Base-by-base conservation (phyloP, 306 rosid species). In the Ormosia emarginata region DNA sequence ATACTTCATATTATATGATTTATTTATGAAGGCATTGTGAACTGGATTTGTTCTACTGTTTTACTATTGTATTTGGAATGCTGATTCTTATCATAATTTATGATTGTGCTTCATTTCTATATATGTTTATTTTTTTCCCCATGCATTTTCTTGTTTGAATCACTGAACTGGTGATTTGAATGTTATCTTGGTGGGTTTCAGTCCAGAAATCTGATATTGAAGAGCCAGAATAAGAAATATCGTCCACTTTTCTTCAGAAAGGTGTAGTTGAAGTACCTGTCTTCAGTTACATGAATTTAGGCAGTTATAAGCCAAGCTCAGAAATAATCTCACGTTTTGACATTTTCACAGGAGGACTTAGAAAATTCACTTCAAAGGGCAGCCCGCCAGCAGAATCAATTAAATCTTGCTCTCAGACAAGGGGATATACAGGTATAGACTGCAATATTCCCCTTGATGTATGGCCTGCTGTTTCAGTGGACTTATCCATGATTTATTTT, bases 241-340 rank as follows among this genome's bases (percentile, higher is more conserved):
- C 98, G 98, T 79, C 98, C 97, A 49, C 89, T 89, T 30, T 95
- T 95, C 90, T 95, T 95, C 87, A 88, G 95, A 86, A 93, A 91
- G 99, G 99, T 93, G 43, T 32, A 36, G 85, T 87, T 74, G 18
- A 75, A 75, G 67, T 15, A 14, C 74, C 77, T 71, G 66, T 58
- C 47, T 81, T 56, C 41, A 43, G 12, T 37, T 80, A 58, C 39
- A 34, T 59, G 71, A 44, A 64, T 62, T 70, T 78, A 8, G 79
- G 75, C 47, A 29, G 71, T 63, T 37, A n/a, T 68, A 70, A 78
- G 44, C 52, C 82, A 83, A 47, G 81, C 43, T 67, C 68, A 29
- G 58, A 34, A 50, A 15, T 43, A 71, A 46, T 15, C 64, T 86
- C 58, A n/a, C 11, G 57, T 77, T 49, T 84, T 81, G 41, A 44